Evolutionary conservation across 1,284 basidiomycete genomes (phyloP), one percentile per base, ranked within the genome.

Genomic region (Thecaphora frezii): DNA sequence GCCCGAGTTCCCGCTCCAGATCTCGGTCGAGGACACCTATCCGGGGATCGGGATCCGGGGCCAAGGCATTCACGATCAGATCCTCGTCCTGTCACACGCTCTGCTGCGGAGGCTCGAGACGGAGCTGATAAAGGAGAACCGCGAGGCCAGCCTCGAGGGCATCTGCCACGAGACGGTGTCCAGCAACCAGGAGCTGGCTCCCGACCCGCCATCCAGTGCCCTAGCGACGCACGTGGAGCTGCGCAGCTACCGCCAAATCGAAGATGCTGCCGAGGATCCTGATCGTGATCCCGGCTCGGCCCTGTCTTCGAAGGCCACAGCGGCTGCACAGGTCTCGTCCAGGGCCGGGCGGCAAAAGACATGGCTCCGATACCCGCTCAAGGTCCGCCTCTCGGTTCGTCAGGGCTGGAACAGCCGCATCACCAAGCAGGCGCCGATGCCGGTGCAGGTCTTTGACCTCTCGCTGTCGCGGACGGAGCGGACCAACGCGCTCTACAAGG

Each of bases 21-120:
- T 80, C 36, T 73, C 71, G 25, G 73, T 80, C 21, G 80, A 81
- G 48, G 79, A 81, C 49, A 76, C 73, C 2, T 77, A 66, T 46
- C 60, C 63, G 1, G 73, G 57, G 22, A 58, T 60, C 10, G 61
- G 68, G 39, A 41, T 72, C 10, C 48, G 58, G 1, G 62, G 53
- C 16, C 38, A 56, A 5, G 54, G 58, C 7, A 59, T 66, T 8
- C 55, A 68, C 14, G 26, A 28, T 12, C 58, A 74, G 46, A 58
- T 74, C 37, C 1, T 43, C 3, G 43, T 53, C 13, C 56, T 76
- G 2, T 54, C 61, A 0, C 25, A 48, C 7, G 65, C 67, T 3
- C 60, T 76, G 5, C 46, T 76, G 14, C 40, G 62, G 14, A 46
- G 74, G 19, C 65, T 78, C 16, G 65, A 77, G 53, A 47, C 66